A percentile compares a stretch with the other conserved stretches of the same genome.
Evolutionary conservation across 2,329 filamentous ascomycete genomes (phyloP).

Genomic region (Fusarium sp.): DNA sequence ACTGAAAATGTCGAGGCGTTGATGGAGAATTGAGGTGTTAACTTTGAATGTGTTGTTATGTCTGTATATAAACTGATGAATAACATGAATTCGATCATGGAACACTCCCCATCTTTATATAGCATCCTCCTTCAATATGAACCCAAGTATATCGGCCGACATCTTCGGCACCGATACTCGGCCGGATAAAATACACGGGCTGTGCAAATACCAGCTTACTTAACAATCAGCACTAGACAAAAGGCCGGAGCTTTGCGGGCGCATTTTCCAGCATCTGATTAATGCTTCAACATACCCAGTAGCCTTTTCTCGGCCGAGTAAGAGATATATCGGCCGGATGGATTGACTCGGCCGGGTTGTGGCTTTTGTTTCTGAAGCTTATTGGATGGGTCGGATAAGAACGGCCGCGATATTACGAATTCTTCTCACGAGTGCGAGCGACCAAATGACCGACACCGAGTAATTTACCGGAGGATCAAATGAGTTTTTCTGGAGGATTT

Average conservation of each 20-base stretch:
- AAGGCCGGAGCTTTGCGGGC: background rate
- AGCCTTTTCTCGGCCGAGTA: slow-evolving; percentile 10
- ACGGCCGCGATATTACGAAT: slow-evolving; percentile 5
- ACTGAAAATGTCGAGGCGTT: background rate
- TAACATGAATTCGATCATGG: rapidly evolving
- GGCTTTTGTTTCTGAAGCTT: background rate
- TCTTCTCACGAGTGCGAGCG: background rate
- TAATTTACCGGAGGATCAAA: background rate
- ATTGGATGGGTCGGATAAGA: slow-evolving; percentile 18
- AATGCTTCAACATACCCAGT: background rate
- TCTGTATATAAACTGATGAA: background rate
- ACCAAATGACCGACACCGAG: slow-evolving; percentile 10
- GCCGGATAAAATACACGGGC: background rate
- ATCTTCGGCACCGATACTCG: background rate
- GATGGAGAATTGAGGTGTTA: too few species aligned
- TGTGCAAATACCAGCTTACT: background rate
- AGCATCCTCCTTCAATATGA: rapidly evolving
- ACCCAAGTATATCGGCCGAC: slow-evolving; percentile 9
- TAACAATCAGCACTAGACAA: slow-evolving; percentile 18
- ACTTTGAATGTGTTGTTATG: rapidly evolving
- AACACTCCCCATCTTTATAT: slow-evolving; percentile 28
- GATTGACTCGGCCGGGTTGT: slow-evolving; percentile 2
- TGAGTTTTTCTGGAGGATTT: rapidly evolving
- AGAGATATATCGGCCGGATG: slow-evolving; percentile 1
- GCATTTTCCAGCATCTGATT: background rate